phyloP scores from a whole-genome alignment of 1,284 basidiomycete genomes.

The Microbotryomycetes sp. region DNA sequence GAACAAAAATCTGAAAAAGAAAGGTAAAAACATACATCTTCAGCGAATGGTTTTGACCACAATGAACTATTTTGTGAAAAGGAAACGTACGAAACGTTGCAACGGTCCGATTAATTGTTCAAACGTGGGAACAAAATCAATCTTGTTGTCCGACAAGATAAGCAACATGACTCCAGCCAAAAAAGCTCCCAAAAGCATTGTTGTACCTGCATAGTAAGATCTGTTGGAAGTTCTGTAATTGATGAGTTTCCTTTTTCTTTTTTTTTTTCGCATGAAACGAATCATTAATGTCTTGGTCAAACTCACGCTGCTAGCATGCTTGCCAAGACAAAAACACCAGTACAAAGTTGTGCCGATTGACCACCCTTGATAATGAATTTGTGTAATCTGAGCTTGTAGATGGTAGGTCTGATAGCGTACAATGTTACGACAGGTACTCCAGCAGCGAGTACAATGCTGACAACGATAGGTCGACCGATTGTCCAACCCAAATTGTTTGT shows the following conservation, averaged over 20 bases:
- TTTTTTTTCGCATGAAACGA: too few species aligned
- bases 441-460: slow-evolving; percentile 43
- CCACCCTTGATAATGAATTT: too few species aligned
- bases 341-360: too few species aligned
- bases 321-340: slow-evolving; percentile 18
- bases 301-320: slow-evolving; percentile 38
- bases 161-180: slow-evolving; percentile 44
- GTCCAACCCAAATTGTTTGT: slow-evolving; percentile 40
- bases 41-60: neutral
- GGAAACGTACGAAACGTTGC: neutral
- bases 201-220: slow-evolving; percentile 43
- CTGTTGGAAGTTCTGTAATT: too few species aligned
- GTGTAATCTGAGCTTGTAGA: too few species aligned
- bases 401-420: slow-evolving; percentile 39
- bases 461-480: slow-evolving; percentile 46
- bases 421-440: slow-evolving; percentile 39
- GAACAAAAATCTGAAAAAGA: slow-evolving; percentile 46
- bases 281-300: too few species aligned
- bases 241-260: too few species aligned
- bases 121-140: slow-evolving; percentile 15
- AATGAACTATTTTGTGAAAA: neutral
- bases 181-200: slow-evolving; percentile 48
- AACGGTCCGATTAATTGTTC: neutral
- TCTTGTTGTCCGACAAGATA: neutral
- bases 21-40: slow-evolving; percentile 37